Percentiles rank a stretch among this genome's conserved stretches.
phyloP scores from a whole-genome alignment of 2,329 filamentous ascomycete genomes.

The Trichoderma afroharzianum region DNA sequence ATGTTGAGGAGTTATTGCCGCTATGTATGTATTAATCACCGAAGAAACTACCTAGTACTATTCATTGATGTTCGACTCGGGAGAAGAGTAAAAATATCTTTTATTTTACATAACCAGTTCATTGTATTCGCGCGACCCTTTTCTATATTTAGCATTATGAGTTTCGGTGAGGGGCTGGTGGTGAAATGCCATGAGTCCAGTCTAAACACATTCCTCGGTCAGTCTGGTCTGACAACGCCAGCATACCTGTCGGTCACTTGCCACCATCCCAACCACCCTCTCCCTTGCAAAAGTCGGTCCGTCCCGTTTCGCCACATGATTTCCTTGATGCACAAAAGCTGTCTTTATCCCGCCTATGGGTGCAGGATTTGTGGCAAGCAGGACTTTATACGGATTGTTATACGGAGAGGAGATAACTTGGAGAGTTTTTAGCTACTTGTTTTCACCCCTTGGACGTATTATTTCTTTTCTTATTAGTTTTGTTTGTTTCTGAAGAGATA shows the following conservation, averaged over 20 bases:
- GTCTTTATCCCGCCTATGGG: neutral
- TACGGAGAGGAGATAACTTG: neutral
- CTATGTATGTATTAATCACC: slow-evolving; percentile 18
- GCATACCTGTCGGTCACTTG: neutral
- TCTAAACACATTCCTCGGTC: neutral
- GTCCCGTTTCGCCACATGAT: neutral
- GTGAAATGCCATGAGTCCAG: neutral
- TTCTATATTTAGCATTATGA: neutral
- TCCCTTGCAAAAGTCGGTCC: neutral
- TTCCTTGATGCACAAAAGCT: neutral
- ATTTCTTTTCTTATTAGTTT: neutral
- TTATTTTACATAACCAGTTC: neutral
- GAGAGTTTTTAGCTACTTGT: neutral
- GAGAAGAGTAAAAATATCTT: slow-evolving; percentile 8
- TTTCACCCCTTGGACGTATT: neutral
- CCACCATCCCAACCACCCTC: neutral
- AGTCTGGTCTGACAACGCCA: neutral
- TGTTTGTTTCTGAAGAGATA: neutral
- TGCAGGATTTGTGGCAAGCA: neutral
- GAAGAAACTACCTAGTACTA: slow-evolving; percentile 16
- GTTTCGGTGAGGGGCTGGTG: neutral
- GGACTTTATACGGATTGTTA: neutral
- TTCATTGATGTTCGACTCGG: slow-evolving; percentile 12
- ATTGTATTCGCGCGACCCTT: neutral
- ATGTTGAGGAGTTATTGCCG: slow-evolving; percentile 3